Evolutionary conservation across 345 rosid genomes (phyloP).

Genomic region (Conringia planisiliqua): DNA sequence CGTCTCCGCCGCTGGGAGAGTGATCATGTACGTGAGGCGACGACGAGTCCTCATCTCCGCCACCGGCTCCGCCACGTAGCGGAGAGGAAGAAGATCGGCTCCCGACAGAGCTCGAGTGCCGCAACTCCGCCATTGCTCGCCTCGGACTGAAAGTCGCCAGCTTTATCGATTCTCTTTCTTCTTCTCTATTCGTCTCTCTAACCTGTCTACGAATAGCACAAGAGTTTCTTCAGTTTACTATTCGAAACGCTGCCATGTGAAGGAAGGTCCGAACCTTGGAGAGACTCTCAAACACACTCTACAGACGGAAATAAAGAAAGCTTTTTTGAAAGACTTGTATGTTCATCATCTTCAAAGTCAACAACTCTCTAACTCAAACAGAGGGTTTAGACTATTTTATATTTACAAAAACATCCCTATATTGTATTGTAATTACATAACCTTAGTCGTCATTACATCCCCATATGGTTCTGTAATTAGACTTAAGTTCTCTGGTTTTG

Average conservation of each 20-base stretch:
- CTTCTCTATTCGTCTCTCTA: not conserved
- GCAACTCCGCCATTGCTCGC: constrained; percentile 85
- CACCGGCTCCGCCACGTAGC: constrained; percentile 42
- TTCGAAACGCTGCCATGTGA: constrained; percentile 28
- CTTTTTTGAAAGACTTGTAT: not conserved
- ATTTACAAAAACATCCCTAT: not conserved
- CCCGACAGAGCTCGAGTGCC: constrained; percentile 91
- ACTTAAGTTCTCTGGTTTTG: not conserved
- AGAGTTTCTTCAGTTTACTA: constrained; percentile 25
- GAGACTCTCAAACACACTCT: not conserved
- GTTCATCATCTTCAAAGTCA: constrained; percentile 12
- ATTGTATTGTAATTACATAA: not conserved
- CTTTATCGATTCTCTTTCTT: constrained; percentile 1
- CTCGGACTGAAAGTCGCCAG: constrained; percentile 70
- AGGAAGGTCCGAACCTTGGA: constrained; percentile 18
- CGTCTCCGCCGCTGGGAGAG: constrained; percentile 35
- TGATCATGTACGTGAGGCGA: constrained; percentile 74
- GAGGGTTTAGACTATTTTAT: not conserved
- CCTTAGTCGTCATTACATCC: too few relatives aligned
- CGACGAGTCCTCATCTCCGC: constrained; percentile 63
- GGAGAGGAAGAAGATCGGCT: constrained; percentile 86
- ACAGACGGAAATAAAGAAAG: not conserved
- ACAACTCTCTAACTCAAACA: not conserved
- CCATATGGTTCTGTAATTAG: too few relatives aligned
- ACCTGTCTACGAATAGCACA: not conserved